Base-by-base conservation (phyloP, 768 basidiomycete genomes). In the Termitomyces sp. region DNA sequence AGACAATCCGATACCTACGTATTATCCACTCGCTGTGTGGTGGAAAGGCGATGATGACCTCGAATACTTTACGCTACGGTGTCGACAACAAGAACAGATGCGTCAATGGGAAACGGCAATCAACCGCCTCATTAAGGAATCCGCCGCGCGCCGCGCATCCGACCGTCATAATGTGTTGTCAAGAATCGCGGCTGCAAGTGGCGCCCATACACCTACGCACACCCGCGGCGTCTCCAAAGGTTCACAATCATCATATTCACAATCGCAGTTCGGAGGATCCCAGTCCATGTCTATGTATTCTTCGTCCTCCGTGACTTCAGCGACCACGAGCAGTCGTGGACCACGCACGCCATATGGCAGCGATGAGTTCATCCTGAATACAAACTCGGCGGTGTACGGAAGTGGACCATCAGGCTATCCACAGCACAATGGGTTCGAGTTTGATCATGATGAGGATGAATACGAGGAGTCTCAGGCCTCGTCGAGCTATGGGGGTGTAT, bases 1-100 rank as follows among this genome's bases (percentile, higher is more conserved):
- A 84, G 83, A 77, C 26, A 75, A 80, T 28, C 74, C 77, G 11
- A 72, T 75, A 38, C 75, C 77, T 68, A 80, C 83, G 24, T 78
- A 85, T 66, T 86, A 92, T 68, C 86, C 92, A 8, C 84, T 98
- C 35, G 87, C 91, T 38, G 90, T 97, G 5, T 94, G 87, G 82
- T 98, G 94, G 94, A 87, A 90, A 66, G 93, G 93, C 5, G 95
- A 97, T 65, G 90, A 94, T 63, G 90, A 92, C 64, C 76, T 93
- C 43, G 97, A 98, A 66, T 94, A 84, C 66, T 98, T 99, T 72
- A 92, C 94, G 28, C 81, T 99, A 53, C 90, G 93, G 55, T 97
- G 96, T 70, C 84, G 91, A 46, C 86, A 86, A 11, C 93, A 98
- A 67, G 97, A 98, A 64, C 92, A 94, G 64, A 83, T 97, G 69